phyloP scores from a whole-genome alignment of 2,329 filamentous ascomycete species.

The Aurifilum marmelostoma region DNA sequence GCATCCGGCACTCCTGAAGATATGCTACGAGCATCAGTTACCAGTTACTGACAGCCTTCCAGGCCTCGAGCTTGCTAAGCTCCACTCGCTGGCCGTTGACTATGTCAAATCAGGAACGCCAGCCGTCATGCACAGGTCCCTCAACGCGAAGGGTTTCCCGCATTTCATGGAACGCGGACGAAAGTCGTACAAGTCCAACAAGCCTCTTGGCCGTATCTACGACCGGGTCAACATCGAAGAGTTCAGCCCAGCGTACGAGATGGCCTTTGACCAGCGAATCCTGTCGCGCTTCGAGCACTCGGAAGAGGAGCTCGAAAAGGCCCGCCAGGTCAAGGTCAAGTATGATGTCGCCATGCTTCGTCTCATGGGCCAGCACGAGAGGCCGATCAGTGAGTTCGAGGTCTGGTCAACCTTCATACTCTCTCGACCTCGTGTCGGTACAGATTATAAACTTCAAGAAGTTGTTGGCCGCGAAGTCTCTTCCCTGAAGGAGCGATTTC shows the following conservation, averaged over 20 bases:
- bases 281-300: slow-evolving; percentile 63
- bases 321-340: slow-evolving; percentile 68
- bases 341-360: slow-evolving; percentile 80
- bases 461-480: slow-evolving; percentile 72
- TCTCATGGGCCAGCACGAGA: slow-evolving; percentile 82
- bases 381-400: slow-evolving; percentile 82
- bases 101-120: slow-evolving; percentile 88
- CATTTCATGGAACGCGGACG: slow-evolving; percentile 83
- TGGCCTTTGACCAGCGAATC: slow-evolving; percentile 77
- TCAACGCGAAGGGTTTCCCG: slow-evolving; percentile 70
- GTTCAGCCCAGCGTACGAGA: slow-evolving; percentile 73
- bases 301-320: slow-evolving; percentile 59
- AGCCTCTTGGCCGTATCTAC: slow-evolving; percentile 80
- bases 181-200: slow-evolving; percentile 66
- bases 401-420: slow-evolving; percentile 87
- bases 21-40: too few species aligned
- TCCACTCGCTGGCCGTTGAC: slow-evolving; percentile 93
- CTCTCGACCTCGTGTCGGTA: slow-evolving; percentile 69
- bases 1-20: neutral
- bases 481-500: slow-evolving; percentile 70
- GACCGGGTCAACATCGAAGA: slow-evolving; percentile 61
- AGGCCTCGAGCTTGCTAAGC: slow-evolving; percentile 70
- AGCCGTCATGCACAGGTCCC: slow-evolving; percentile 65
- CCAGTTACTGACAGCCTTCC: slow-evolving; percentile 21
- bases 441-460: slow-evolving; percentile 87